Evolutionary conservation across 495 filamentous ascomycete genomes (phyloP).

Genomic region (Podospora comata): DNA sequence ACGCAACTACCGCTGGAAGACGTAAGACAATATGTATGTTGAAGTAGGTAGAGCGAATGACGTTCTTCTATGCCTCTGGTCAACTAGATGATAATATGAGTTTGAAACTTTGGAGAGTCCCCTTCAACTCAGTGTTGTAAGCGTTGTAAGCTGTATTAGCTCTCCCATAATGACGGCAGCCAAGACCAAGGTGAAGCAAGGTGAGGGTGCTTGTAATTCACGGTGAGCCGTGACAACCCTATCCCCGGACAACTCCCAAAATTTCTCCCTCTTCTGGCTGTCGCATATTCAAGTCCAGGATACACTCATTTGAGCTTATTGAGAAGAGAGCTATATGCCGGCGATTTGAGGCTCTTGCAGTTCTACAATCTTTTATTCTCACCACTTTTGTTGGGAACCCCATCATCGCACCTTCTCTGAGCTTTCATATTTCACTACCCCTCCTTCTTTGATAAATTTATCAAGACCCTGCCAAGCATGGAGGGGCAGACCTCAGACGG

Average conservation of each 20-base stretch:
- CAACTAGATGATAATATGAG: too few species aligned
- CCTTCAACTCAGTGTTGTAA: neutral
- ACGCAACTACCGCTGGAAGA: neutral
- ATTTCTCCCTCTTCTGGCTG: conserved; percentile 6
- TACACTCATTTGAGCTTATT: neutral
- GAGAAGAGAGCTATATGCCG: neutral
- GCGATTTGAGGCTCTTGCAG: neutral
- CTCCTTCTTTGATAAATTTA: conserved; percentile 6
- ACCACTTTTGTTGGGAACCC: neutral
- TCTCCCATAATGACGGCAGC: neutral
- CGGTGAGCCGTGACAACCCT: conserved; percentile 7
- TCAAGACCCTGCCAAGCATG: conserved; percentile 18
- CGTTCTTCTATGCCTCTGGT: too few species aligned
- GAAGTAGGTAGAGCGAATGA: neutral
- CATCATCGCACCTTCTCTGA: neutral
- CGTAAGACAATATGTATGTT: neutral
- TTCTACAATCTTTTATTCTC: neutral
- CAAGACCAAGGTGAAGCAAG: neutral
- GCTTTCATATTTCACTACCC: neutral
- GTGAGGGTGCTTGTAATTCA: conserved; percentile 9
- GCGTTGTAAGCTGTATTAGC: neutral
- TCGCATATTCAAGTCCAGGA: neutral
- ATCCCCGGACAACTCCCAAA: conserved; percentile 1
- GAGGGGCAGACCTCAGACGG: neutral
- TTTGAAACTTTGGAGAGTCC: too few species aligned